Base-by-base conservation (phyloP, 768 basidiomycete genomes). In the Leccinum truebloodii region DNA sequence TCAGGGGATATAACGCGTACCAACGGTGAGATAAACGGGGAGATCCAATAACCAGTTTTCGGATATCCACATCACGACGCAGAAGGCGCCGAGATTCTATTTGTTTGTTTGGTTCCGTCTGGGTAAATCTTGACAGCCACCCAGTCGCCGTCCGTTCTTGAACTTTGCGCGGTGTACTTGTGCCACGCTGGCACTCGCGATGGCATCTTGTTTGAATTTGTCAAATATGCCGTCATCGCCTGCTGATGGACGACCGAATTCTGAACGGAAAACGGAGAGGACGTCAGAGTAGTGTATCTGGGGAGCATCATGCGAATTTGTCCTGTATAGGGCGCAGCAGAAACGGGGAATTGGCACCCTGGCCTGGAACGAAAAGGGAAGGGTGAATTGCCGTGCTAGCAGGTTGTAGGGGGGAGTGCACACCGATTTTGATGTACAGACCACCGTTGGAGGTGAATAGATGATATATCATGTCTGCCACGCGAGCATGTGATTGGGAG, bases 121-220 rank as follows among this genome's bases (percentile, higher is more conserved):
- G 93, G 94, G 68, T 95, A 94, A 20, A 92, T 80, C 77, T 98
- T 98, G 62, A 98, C 95, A 0, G 95, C 95, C 2, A 98, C 95
- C 84, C 89, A 89, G 37, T 82, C 77, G 34, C 73, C 76, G 24
- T 60, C 24, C 24, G 24, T 26, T 71, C 64, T 77, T 80, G 46
- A 88, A 69, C n/a, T 74, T 78, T 6, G 95, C 95, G 50, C 82
- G 81, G 70, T 97, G 95, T 0, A 97, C 95, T 71, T 97, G 95
- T 0, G 95, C 95, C 59, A 98, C 89, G 65, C 90, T 93, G 3
- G 95, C 95, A 62, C 90, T 92, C 0, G 95, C 95, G 2, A 92
- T 77, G 0, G 95, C 88, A 3, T 81, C 69, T 61, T 86, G 81
- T 57, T 94, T 89, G 62, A 97, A 96, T 13, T 82, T 1, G 37